Evolutionary conservation across 2,329 filamentous ascomycete genomes (phyloP).

Genomic region (Pseudocercospora cruenta): DNA sequence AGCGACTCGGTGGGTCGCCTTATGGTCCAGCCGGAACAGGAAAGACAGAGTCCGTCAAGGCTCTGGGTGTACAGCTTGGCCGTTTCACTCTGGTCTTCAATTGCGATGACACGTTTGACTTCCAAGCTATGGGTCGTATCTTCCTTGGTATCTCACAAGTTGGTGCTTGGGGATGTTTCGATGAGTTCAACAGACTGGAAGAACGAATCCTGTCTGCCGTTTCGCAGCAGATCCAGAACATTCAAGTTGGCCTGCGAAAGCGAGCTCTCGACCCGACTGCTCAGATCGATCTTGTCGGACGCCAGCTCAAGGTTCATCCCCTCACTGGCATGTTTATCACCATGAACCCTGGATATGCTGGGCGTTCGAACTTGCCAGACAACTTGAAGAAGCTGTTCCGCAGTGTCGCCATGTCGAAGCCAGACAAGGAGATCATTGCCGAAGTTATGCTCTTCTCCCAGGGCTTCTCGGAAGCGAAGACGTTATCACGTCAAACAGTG

Average conservation of each 20-base stretch:
- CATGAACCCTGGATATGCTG: constrained; percentile 99
- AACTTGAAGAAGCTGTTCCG: constrained; percentile 99
- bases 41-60: constrained; percentile 99
- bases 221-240: constrained; percentile 99
- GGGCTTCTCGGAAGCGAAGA: constrained; percentile 95
- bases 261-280: constrained; percentile 78
- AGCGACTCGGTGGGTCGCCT: constrained; percentile 92
- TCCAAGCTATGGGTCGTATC: constrained; percentile 99
- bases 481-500: constrained; percentile 90
- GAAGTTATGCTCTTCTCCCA: constrained; percentile 99
- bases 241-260: constrained; percentile 91
- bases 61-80: constrained; percentile 91
- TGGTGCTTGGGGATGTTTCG: constrained; percentile 98
- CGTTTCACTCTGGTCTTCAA: constrained; percentile 99
- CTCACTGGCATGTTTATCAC: constrained; percentile 99
- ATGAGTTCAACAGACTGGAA: constrained; percentile 99
- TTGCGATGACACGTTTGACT: constrained; percentile 99
- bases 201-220: constrained; percentile 97
- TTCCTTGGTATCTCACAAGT: constrained; percentile 99
- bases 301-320: constrained; percentile 83
- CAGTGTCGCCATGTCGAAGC: constrained; percentile 99
- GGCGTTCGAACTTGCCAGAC: constrained; percentile 95
- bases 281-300: constrained; percentile 91
- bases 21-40: constrained; percentile 97
- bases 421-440: constrained; percentile 98